phyloP scores from a whole-genome alignment of 2,329 filamentous ascomycete genomes.

The Gliomastix tumulicola region DNA sequence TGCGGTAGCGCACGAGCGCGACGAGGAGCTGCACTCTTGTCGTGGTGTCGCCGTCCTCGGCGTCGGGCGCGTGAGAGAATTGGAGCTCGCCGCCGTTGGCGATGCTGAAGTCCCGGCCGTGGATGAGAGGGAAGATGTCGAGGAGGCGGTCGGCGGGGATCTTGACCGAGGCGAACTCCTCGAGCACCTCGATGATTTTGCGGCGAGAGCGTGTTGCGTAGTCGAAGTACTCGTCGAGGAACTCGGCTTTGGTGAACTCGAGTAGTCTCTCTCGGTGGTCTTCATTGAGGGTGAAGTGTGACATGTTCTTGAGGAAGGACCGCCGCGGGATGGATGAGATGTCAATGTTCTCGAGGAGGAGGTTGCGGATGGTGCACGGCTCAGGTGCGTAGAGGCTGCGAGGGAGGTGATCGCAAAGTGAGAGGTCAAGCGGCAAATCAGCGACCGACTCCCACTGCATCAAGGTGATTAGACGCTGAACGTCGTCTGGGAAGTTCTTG shows the following conservation, averaged over 20 bases:
- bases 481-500: constrained; percentile 78
- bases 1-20: constrained; percentile 87
- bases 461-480: constrained; percentile 67
- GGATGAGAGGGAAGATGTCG: constrained; percentile 70
- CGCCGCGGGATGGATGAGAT: constrained; percentile 84
- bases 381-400: constrained; percentile 26
- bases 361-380: constrained; percentile 58
- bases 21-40: constrained; percentile 66
- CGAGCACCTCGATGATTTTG: constrained; percentile 84
- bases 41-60: constrained; percentile 9
- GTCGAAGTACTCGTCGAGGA: constrained; percentile 88
- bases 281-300: constrained; percentile 64
- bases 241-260: constrained; percentile 75
- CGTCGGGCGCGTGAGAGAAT: constrained; percentile 17
- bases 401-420: constrained; percentile 20
- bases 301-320: constrained; percentile 74
- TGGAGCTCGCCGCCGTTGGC: constrained; percentile 60
- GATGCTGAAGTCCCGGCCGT: constrained; percentile 91
- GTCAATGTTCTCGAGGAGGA: constrained; percentile 80
- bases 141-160: constrained; percentile 70
- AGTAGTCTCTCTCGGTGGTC: constrained; percentile 74
- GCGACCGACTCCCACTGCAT: constrained; percentile 75
- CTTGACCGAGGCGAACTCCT: constrained; percentile 80
- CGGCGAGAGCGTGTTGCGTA: constrained; percentile 88
- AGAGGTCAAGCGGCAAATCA: constrained; percentile 58